Conservation (phyloP, 2,329 filamentous ascomycete genomes). For the Verruconis gallopava region DNA sequence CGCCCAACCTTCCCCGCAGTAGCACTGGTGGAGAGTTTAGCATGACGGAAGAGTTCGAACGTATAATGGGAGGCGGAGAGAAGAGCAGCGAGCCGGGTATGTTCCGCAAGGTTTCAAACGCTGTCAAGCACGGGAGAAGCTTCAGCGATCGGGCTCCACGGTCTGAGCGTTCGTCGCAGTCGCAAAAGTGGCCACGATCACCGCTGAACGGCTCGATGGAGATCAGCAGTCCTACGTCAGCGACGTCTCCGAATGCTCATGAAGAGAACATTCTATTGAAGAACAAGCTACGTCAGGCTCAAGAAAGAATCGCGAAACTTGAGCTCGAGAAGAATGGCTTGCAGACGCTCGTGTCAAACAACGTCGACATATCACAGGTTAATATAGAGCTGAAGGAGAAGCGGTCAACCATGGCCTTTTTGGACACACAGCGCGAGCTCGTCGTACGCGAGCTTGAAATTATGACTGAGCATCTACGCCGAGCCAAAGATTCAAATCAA, state of each 20-base stretch:
- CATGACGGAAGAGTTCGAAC: conserved; percentile 89
- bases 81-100: conserved; percentile 46
- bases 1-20: conserved; percentile 30
- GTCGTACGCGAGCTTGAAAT: conserved; percentile 87
- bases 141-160: conserved; percentile 49
- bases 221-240: conserved; percentile 59
- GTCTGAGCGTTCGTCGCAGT: conserved; percentile 16
- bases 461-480: conserved; percentile 75
- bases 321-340: conserved; percentile 58
- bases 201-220: conserved; percentile 31
- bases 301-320: conserved; percentile 76
- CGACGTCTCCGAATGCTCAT: conserved; percentile 36
- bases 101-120: conserved; percentile 80
- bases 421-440: conserved; percentile 91
- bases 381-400: conserved; percentile 87
- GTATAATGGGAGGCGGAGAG: conserved; percentile 70
- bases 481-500: conserved; percentile 69
- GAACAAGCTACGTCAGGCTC: conserved; percentile 66
- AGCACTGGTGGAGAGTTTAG: conserved; percentile 78
- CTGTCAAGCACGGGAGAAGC: conserved; percentile 82
- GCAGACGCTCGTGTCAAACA: conserved; percentile 41
- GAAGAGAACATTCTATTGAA: conserved; percentile 38
- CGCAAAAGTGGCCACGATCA: conserved; percentile 19
- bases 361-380: conserved; percentile 55
- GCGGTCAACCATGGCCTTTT: conserved; percentile 83